A percentile compares a stretch with the other conserved stretches of the same genome.
Conservation (phyloP, 805 yeast genomes). For the Cyberlindnera sargentensis region DNA sequence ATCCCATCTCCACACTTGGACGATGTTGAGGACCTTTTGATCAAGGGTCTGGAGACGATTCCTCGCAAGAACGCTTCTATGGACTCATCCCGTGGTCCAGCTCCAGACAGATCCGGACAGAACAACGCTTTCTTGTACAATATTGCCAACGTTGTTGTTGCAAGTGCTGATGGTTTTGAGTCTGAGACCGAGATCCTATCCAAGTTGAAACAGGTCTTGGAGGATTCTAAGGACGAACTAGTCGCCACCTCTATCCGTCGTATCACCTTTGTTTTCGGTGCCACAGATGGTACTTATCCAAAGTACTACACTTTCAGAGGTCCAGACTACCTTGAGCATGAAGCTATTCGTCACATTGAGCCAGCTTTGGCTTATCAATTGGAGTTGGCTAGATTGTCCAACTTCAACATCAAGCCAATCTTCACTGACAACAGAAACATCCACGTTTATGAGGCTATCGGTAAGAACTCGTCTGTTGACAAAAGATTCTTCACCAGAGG, state of each 20-base stretch:
- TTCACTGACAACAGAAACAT: conserved; percentile 95
- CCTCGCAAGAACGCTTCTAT: conserved; percentile 37
- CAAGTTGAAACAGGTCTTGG: conserved; percentile 58
- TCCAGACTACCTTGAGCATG: conserved; percentile 78
- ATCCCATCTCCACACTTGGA: conserved; percentile 78
- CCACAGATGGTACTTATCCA: conserved; percentile 81
- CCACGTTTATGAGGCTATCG: conserved; percentile 94
- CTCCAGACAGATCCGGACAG: conserved; percentile 37
- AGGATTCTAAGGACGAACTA: conserved; percentile 64
- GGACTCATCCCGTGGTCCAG: conserved; percentile 34
- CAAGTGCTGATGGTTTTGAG: conserved; percentile 65
- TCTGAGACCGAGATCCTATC: conserved; percentile 61
- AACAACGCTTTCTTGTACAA: conserved; percentile 47
- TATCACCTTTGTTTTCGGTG: conserved; percentile 84
- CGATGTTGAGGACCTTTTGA: conserved; percentile 78
- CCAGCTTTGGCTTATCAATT: conserved; percentile 98
- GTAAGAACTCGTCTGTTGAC: conserved; percentile 89
- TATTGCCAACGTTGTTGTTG: conserved; percentile 75
- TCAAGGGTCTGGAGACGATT: conserved; percentile 66
- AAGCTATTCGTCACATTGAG: conserved; percentile 93
- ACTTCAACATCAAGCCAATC: conserved; percentile 90
- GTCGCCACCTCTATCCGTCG: conserved; percentile 76
- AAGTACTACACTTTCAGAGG: conserved; percentile 94
- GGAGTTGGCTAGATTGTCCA: conserved; percentile 89
- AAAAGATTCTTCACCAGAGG: conserved; percentile 96